Evolutionary conservation across 1,139 yeast species (phyloP), one percentile per base, ranked within the genome.

Genomic region (Schizosaccharomyces versatilis): DNA sequence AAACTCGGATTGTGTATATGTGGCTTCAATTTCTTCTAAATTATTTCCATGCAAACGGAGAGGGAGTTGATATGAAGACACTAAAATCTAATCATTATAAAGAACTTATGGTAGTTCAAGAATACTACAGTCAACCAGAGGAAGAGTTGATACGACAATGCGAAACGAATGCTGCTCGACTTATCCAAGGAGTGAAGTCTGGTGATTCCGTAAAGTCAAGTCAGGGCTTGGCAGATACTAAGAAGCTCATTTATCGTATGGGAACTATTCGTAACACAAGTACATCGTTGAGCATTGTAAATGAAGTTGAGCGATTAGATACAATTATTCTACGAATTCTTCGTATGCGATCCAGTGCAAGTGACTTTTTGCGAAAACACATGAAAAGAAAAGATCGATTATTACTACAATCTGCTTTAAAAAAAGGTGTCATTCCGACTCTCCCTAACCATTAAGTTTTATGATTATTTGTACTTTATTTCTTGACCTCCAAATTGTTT

Each of bases 21-120:
- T 85, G 95, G 95, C 66, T 83, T 24, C 72, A 77, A 55, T 72
- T 80, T 9, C 68, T 84, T 41, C 67, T 77, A 55, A 85, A 79
- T 58, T 84, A 84, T 64, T 84, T 85, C 68, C 79, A 84, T 64
- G 81, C 83, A 62, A 80, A 76, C 56, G 95, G 95, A 0, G 81
- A 81, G 54, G 95, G 95, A 0, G 93, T 93, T 0, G 76, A 86
- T 0, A 63, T 83, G 47, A 79, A 75, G 59, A 77, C 76, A 9
- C 68, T 84, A 62, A 80, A 79, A 60, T 68, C 71, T 0, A 59
- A 65, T 0, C 75, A 72, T 54, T 70, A 84, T 58, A 73, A 72
- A 58, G 74, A 67, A 41, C 86, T 81, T 61, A 76, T 81, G 10
- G 42, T 81, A 78, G 63, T 83, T 82, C 63, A 85, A 80, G 60